Evolutionary conservation across 345 rosid species (phyloP), one percentile per base, ranked within the genome.

Genomic region (Raphanus sativus): DNA sequence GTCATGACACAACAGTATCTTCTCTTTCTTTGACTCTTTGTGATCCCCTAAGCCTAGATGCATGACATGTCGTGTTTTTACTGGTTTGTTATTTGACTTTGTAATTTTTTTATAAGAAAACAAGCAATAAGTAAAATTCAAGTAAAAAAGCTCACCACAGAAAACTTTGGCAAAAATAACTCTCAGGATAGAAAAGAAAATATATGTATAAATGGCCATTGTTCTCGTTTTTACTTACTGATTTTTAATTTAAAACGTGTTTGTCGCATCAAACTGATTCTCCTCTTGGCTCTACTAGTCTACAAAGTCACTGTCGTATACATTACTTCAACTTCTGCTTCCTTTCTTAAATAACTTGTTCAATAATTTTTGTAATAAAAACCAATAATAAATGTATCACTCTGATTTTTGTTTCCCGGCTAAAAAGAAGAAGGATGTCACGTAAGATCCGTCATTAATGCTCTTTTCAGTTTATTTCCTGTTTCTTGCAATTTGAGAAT

Each of bases 371-470:
- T 15, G 21, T 56, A 71, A 73, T 61, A 59, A 65, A 71, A 15
- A 36, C 26, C 67, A 67, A 73, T 73, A 73, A 78, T 78, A 72
- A 78, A 78, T 78, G 77, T 60, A 12, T 55, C 71, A 67, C 13
- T 67, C 81, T 68, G 68, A 15, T 79, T 62, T 70, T 75, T 32
- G 1, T 9, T 28, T 78, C 56, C 77, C 62, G 62, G 72, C 76
- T 32, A 66, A 72, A 36, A 36, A 52, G 58, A 16, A 78, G 70
- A 73, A 28, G 67, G 77, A 78, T 73, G 77, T 67, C 77, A 48
- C 69, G 70, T 78, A 80, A 82, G 81, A 82, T 87, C 87, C 85
- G 21, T 81, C 82, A 76, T 89, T 69, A 91, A 85, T 88, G 88
- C 86, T 65, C 45, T 75, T 36, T 81, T 87, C 69, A 3, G 72